These are phyloP conservation scores for Senecio squalidus DNA, from an alignment of 140 eudicot genomes.

Conservation along the genomic window DNA sequence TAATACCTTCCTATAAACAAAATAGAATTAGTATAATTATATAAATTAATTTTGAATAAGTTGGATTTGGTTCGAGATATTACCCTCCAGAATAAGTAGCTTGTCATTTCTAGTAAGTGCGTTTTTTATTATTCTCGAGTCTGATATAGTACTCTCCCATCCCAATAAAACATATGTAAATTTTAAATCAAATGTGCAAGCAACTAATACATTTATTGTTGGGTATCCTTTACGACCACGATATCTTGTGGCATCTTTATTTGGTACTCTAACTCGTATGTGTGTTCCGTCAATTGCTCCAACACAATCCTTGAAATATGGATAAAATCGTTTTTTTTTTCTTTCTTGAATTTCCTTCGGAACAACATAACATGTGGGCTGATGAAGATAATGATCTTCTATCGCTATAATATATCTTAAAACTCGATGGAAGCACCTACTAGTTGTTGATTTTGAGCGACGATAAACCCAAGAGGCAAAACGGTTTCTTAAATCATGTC, in stretches of 20 bases:
- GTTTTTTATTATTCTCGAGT: neutral
- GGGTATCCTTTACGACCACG: neutral
- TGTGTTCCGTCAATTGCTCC: neutral
- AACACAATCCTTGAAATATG: neutral
- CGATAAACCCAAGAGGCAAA: neutral
- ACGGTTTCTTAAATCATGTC: neutral
- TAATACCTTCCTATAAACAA: neutral
- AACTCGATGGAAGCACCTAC: neutral
- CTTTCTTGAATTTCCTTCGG: neutral
- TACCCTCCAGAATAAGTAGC: neutral
- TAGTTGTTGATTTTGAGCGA: neutral
- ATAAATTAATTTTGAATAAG: too few species aligned
- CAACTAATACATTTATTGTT: neutral
- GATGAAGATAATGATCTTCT: neutral
- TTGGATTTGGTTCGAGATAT: too few species aligned
- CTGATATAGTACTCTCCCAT: neutral
- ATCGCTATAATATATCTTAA: neutral
- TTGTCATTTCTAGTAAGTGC: neutral
- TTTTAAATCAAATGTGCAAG: neutral
- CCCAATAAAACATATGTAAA: neutral
- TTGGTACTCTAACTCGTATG: neutral
- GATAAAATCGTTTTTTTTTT: neutral
- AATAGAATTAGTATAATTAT: too few species aligned
- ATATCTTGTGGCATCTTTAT: neutral
- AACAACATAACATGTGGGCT: neutral